These are phyloP conservation scores for Blastobotrys chiropterorum DNA, from an alignment of 805 yeast species.

Conservation along the genomic window DNA sequence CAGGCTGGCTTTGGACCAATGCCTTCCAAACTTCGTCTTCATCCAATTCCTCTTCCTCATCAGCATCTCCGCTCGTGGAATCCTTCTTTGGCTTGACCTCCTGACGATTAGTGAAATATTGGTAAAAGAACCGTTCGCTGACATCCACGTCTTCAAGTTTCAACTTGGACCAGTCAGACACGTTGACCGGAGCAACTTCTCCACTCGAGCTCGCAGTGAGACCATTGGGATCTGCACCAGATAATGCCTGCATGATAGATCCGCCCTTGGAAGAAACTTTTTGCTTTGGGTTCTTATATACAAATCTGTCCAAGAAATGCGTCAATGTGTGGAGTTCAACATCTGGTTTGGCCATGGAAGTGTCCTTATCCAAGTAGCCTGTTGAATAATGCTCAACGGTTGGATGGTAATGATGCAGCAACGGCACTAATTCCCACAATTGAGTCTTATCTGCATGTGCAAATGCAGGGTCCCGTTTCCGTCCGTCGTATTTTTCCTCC, in stretches of 20 bases:
- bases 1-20: constrained; percentile 67
- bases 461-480: constrained; percentile 85
- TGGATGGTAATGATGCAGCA: constrained; percentile 84
- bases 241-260: constrained; percentile 96
- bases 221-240: constrained; percentile 49
- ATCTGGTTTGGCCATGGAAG: constrained; percentile 65
- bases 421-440: constrained; percentile 78
- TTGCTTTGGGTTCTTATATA: constrained; percentile 85
- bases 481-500: constrained; percentile 59
- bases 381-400: constrained; percentile 78
- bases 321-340: constrained; percentile 78
- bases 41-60: constrained; percentile 32
- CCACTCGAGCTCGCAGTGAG: constrained; percentile 11
- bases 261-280: constrained; percentile 71
- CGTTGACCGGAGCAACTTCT: constrained; percentile 59
- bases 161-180: constrained; percentile 70
- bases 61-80: constrained; percentile 26
- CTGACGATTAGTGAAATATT: constrained; percentile 67
- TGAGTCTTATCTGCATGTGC: constrained; percentile 81
- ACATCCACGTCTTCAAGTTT: constrained; percentile 65
- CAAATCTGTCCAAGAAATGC: constrained; percentile 93
- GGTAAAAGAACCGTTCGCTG: constrained; percentile 82
- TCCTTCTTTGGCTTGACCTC: constrained; percentile 27
- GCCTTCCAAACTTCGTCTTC: constrained; percentile 82
- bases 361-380: constrained; percentile 31